A percentile compares a stretch with the other conserved stretches of the same genome.
Evolutionary conservation across 352 stramenopile species (phyloP).

Genomic region (Pythium folliculosum): DNA sequence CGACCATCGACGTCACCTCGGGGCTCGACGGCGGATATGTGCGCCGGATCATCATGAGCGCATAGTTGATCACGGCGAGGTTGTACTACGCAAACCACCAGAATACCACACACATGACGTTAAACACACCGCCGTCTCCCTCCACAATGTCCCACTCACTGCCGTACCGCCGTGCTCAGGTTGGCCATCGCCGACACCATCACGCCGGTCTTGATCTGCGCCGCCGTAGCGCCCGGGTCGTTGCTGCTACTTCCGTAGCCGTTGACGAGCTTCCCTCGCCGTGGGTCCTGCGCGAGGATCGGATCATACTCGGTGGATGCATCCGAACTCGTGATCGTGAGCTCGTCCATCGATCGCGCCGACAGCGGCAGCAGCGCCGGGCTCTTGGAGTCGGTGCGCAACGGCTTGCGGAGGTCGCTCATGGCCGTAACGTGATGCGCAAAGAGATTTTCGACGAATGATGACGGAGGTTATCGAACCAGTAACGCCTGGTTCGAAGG

Average conservation of each 20-base stretch:
- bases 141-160: background rate
- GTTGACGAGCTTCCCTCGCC: background rate
- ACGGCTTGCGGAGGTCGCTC: background rate
- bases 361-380: background rate
- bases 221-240: too few relatives aligned
- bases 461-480: background rate
- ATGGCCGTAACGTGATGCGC: background rate
- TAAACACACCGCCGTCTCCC: background rate
- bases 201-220: conserved; percentile 31
- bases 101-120: background rate
- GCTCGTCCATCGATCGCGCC: conserved; percentile 6
- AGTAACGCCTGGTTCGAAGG: background rate
- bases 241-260: conserved; percentile 13
- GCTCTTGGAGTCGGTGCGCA: background rate
- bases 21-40: conserved; percentile 56
- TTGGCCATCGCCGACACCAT: conserved; percentile 80
- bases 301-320: conserved; percentile 23
- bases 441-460: background rate
- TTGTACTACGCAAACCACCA: conserved; percentile 53
- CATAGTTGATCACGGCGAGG: conserved; percentile 62
- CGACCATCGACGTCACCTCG: conserved; percentile 59
- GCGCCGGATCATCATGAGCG: conserved; percentile 41
- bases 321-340: conserved; percentile 15
- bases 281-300: conserved; percentile 9
- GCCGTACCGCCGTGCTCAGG: conserved; percentile 72